Evolutionary conservation across 2,329 filamentous ascomycete genomes (phyloP), one percentile per base, ranked within the genome.

Genomic region (Blastomyces gilchristii): DNA sequence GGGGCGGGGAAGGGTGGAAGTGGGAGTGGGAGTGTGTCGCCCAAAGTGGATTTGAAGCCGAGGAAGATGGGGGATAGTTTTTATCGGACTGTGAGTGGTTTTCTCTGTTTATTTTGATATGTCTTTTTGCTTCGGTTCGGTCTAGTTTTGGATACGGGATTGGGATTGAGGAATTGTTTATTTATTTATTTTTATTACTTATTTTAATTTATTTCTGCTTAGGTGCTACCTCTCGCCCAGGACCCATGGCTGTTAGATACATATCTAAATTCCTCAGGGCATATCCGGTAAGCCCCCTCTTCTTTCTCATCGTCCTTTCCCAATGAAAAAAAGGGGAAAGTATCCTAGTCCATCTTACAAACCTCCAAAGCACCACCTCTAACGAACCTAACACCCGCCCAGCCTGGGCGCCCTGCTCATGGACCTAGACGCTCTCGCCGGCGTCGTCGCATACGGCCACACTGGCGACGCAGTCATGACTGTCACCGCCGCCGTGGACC

Each of bases 201-300:
- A n/a, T n/a, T 18, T 73, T 61, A 72, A 71, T 37, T 54, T 37
- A n/a, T 31, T 31, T 31, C 28, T 31, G 28, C 28, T 31, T 75
- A 86, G 84, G 76, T 85, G 18, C 77, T 91, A 37, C 87, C 87
- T 7, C 78, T 91, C 11, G 87, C 84, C 6, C 86, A 84, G 69
- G 89, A 91, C 70, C 87, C 87, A 60, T 91, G 87, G 87, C 78
- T 92, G 14, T 81, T 89, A 12, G 89, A 92, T 71, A 88, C 86
- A 0, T 92, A 92, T 70, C 83, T 90, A 70, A 91, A 91, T 74
- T 83, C 87, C 0, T 85, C 85, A 0, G 89, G 89, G 0, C 87
- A 90, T 68, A 88, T 92, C 68, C 81, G 86, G 81, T 83, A 72
- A 8, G 58, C 57, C 25, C 4, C 7, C 14, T 50, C 39, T 25